A percentile compares a stretch with the other conserved stretches of the same genome.
Conservation (phyloP, 176 grass and related monocot species). For the Phragmites australis region DNA sequence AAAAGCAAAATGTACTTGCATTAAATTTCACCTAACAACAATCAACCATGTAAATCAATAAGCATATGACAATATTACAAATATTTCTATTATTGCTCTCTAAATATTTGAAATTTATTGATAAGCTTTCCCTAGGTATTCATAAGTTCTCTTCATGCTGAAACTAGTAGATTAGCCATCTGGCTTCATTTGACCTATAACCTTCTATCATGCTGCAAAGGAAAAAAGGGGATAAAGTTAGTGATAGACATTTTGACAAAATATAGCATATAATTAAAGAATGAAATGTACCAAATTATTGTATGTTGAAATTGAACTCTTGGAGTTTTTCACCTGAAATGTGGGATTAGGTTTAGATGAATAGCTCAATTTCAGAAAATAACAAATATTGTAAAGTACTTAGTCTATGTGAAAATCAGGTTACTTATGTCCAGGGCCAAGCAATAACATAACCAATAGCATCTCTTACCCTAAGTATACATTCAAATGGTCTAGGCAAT, state of each 20-base stretch:
- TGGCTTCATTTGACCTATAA: background rate
- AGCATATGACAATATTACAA: background rate
- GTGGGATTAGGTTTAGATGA: background rate
- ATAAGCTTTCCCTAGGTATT: background rate
- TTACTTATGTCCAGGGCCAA: background rate
- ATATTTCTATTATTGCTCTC: background rate
- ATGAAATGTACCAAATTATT: background rate
- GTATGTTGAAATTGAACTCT: background rate
- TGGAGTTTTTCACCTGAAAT: background rate
- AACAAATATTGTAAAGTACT: background rate
- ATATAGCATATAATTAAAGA: background rate
- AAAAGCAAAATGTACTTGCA: no score
- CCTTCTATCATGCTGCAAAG: background rate
- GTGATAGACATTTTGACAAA: background rate
- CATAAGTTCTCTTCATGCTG: background rate
- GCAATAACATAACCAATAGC: background rate
- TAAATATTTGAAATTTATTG: background rate
- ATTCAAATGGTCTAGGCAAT: constrained; percentile 11
- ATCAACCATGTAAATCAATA: background rate
- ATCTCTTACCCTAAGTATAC: background rate
- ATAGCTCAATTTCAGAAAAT: background rate
- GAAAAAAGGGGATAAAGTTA: no score
- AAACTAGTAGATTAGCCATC: background rate
- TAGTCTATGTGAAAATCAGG: background rate
- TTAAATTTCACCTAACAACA: background rate